Evolutionary conservation across 768 basidiomycete species (phyloP).

Genomic region (Leucogyrophana mollusca): DNA sequence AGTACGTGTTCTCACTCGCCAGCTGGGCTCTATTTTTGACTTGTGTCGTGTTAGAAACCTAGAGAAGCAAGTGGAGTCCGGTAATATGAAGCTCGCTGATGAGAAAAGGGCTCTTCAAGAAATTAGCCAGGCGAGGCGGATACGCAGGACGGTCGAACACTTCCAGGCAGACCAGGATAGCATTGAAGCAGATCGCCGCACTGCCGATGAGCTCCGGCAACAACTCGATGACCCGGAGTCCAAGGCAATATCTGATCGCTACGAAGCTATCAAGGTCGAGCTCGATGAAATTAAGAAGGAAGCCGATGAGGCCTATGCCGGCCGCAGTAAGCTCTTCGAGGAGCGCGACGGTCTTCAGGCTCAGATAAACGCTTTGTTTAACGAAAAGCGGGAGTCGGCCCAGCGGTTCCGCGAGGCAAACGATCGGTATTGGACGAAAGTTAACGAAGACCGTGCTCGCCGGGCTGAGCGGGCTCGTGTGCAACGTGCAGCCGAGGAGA

Average conservation of each 20-base stretch:
- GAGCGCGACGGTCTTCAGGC: conserved; percentile 77
- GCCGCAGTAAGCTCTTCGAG: conserved; percentile 79
- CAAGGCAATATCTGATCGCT: conserved; percentile 78
- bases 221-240: conserved; percentile 90
- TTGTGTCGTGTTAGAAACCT: conserved; percentile 52
- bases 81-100: conserved; percentile 86
- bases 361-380: conserved; percentile 68
- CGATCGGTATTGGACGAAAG: conserved; percentile 79
- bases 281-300: conserved; percentile 85
- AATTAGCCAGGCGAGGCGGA: conserved; percentile 71
- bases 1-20: conserved; percentile 45
- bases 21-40: conserved; percentile 4
- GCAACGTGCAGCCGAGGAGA: conserved; percentile 76
- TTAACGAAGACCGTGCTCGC: conserved; percentile 85
- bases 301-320: conserved; percentile 80
- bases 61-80: conserved; percentile 91
- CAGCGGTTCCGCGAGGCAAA: conserved; percentile 76
- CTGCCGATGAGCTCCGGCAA: conserved; percentile 76
- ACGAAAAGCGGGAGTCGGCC: conserved; percentile 73
- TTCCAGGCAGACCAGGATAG: conserved; percentile 78
- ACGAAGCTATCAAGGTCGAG: conserved; percentile 79
- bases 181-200: conserved; percentile 75
- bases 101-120: conserved; percentile 96
- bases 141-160: conserved; percentile 71
- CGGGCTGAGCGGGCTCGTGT: conserved; percentile 76